A percentile compares a stretch with the other conserved stretches of the same genome.
Evolutionary conservation across 495 filamentous ascomycete genomes (phyloP).

Genomic region (Lasiosphaeris hirsuta): DNA sequence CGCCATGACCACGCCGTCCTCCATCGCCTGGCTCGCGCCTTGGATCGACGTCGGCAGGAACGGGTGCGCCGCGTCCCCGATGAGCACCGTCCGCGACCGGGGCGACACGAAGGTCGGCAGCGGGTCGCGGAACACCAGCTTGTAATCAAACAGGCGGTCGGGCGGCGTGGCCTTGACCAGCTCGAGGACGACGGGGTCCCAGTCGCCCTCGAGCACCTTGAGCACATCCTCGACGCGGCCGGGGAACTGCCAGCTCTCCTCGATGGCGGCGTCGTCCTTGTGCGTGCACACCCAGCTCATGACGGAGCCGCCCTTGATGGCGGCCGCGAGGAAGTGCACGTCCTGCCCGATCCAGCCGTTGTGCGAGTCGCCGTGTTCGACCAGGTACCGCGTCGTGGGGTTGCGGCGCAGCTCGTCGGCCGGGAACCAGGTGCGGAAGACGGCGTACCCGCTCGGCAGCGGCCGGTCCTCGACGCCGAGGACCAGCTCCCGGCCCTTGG

Average conservation of each 20-base stretch:
- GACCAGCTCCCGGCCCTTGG: slow-evolving; percentile 56
- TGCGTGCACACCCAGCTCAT: slow-evolving; percentile 62
- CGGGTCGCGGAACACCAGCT: slow-evolving; percentile 68
- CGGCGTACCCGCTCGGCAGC: slow-evolving; percentile 57
- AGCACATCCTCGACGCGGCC: slow-evolving; percentile 56
- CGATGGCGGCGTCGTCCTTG: slow-evolving; percentile 52
- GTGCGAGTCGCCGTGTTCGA: slow-evolving; percentile 61
- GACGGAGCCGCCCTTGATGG: slow-evolving; percentile 57
- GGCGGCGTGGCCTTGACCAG: slow-evolving; percentile 59
- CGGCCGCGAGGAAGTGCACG: slow-evolving; percentile 61
- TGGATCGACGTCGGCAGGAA: slow-evolving; percentile 71
- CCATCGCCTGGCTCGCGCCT: slow-evolving; percentile 67
- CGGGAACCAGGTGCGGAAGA: slow-evolving; percentile 59
- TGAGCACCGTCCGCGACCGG: slow-evolving; percentile 54
- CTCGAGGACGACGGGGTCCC: slow-evolving; percentile 60
- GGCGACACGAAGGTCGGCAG: slow-evolving; percentile 64
- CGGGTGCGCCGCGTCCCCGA: slow-evolving; percentile 71
- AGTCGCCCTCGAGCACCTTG: slow-evolving; percentile 62
- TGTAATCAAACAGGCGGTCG: slow-evolving; percentile 62
- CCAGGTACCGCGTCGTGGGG: slow-evolving; percentile 56
- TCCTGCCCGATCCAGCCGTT: slow-evolving; percentile 59
- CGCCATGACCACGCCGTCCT: slow-evolving; percentile 67
- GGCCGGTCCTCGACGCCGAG: slow-evolving; percentile 61
- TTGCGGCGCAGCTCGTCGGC: slow-evolving; percentile 59
- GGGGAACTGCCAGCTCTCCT: slow-evolving; percentile 70